Percentiles rank a stretch among this genome's conserved stretches.
phyloP scores from a whole-genome alignment of 2,329 filamentous ascomycete species.

The Neocucurbitaria cava region DNA sequence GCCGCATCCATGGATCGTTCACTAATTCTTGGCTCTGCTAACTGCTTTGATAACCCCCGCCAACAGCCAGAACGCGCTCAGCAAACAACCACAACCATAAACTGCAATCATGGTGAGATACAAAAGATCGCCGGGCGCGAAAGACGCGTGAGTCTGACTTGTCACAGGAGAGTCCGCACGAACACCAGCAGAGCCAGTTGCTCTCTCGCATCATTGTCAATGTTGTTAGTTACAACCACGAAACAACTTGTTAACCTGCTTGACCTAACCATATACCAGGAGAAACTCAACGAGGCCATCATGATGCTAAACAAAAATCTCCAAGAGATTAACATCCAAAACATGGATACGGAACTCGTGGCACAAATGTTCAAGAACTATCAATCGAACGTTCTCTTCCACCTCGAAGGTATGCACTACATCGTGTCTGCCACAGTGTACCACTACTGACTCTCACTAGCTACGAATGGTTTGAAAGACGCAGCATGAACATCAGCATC shows the following conservation, averaged over 20 bases:
- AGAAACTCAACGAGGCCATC: constrained; percentile 95
- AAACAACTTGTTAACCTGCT: not conserved
- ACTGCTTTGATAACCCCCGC: constrained; percentile 37
- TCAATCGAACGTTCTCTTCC: constrained; percentile 95
- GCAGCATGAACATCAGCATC: constrained; percentile 62
- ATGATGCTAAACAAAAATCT: constrained; percentile 92
- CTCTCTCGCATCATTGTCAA: constrained; percentile 97
- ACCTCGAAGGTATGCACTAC: constrained; percentile 78
- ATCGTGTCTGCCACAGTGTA: not conserved
- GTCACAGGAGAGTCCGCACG: constrained; percentile 86
- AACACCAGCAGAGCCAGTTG: constrained; percentile 94
- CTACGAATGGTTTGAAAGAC: constrained; percentile 83
- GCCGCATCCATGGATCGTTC: constrained; percentile 18
- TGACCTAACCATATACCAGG: constrained; percentile 61
- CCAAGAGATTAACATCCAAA: constrained; percentile 96
- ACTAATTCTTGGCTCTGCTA: constrained; percentile 26
- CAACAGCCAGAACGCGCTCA: constrained; percentile 29
- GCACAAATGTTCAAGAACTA: constrained; percentile 99
- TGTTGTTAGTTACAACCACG: constrained; percentile 70
- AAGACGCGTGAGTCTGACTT: constrained; percentile 17
- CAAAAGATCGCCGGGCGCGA: not conserved
- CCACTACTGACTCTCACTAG: constrained; percentile 53
- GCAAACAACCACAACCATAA: constrained; percentile 4
- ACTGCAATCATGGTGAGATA: constrained; percentile 35
- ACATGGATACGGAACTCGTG: constrained; percentile 98